Conservation (phyloP, 352 stramenopile species). For the Phytophthora hybrid region DNA sequence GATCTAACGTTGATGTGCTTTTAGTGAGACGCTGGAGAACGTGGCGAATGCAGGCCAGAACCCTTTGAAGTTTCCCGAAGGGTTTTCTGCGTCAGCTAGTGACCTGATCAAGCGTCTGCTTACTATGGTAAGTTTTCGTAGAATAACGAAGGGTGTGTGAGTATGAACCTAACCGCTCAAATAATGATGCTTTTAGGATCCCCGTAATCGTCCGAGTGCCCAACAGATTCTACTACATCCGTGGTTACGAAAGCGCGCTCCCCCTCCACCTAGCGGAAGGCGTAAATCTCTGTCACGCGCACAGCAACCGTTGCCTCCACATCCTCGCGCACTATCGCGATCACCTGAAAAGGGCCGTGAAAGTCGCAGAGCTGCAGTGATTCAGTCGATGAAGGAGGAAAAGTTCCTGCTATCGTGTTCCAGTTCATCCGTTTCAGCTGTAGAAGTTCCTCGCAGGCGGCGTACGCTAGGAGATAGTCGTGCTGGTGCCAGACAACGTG, state of each 20-base stretch:
- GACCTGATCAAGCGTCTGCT: conserved; percentile 77
- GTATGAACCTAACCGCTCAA: neutral
- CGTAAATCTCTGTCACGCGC: conserved; percentile 21
- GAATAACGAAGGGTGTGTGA: neutral
- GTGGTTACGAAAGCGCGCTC: conserved; percentile 53
- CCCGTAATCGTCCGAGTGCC: conserved; percentile 48
- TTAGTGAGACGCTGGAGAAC: conserved; percentile 75
- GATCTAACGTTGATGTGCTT: neutral
- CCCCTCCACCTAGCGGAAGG: conserved; percentile 14
- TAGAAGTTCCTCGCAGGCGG: conserved; percentile 9
- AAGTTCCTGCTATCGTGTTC: conserved; percentile 20
- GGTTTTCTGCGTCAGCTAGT: conserved; percentile 60
- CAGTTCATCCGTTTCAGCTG: conserved; percentile 19
- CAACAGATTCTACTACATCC: conserved; percentile 64
- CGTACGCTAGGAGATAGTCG: conserved; percentile 17
- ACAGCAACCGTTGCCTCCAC: conserved; percentile 24
- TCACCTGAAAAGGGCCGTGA: conserved; percentile 30
- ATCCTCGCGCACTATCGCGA: conserved; percentile 27
- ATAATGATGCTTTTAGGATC: conserved; percentile 43
- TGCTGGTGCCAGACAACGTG: conserved; percentile 9
- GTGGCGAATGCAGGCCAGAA: conserved; percentile 59
- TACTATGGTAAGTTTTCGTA: conserved; percentile 40
- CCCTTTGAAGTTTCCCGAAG: conserved; percentile 55
- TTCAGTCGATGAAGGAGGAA: conserved; percentile 32
- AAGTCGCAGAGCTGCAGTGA: conserved; percentile 18